Conservation (phyloP, 139 green algal genomes). For the Edaphochlamys debaryana region DNA sequence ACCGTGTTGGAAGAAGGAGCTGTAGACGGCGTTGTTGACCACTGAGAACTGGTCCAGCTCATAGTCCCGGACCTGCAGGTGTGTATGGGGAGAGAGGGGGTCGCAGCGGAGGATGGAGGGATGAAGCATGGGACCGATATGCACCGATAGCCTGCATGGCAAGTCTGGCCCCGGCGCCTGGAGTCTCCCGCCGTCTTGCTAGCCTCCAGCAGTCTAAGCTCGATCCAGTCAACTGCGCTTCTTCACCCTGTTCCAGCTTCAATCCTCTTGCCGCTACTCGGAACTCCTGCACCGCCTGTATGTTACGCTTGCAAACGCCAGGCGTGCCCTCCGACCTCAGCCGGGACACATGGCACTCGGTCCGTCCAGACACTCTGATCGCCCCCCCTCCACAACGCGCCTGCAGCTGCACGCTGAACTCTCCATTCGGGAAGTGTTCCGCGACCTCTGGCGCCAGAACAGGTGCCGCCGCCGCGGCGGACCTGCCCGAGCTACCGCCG, state of each 20-base stretch:
- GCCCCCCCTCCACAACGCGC: background rate
- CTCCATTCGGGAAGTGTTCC: background rate
- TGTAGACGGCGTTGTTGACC: conserved; percentile 63
- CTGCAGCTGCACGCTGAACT: conserved; percentile 20
- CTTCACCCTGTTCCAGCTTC: background rate
- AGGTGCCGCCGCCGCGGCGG: too few relatives aligned
- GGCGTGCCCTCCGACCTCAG: background rate
- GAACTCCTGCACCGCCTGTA: background rate
- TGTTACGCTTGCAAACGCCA: background rate
- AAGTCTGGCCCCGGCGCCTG: too few relatives aligned
- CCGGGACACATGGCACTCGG: background rate
- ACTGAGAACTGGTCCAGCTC: conserved; percentile 61
- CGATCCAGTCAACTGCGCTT: too few relatives aligned
- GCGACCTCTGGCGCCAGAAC: background rate
- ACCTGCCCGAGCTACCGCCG: too few relatives aligned
- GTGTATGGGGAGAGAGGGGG: background rate
- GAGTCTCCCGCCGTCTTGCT: too few relatives aligned
- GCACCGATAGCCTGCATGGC: background rate
- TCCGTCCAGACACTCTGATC: background rate
- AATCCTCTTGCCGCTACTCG: background rate
- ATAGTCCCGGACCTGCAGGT: conserved; percentile 53
- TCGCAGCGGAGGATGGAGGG: background rate
- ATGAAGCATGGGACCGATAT: background rate
- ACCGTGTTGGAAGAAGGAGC: conserved; percentile 49
- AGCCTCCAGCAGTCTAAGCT: too few relatives aligned